Evolutionary conservation across 805 yeast species (phyloP).

Genomic region (Candida sithepensis): DNA sequence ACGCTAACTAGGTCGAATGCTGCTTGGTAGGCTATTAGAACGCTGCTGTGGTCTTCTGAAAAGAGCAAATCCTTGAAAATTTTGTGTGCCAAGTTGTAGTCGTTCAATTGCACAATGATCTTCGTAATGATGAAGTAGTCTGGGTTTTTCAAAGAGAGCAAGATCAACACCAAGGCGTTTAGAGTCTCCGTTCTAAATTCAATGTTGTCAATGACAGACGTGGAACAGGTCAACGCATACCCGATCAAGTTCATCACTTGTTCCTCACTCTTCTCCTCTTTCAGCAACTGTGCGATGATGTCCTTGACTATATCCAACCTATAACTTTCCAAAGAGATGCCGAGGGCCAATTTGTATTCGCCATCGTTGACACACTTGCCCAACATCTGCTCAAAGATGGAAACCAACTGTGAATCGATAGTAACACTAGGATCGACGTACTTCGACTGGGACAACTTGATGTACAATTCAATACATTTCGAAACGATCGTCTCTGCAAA

Average conservation of each 20-base stretch:
- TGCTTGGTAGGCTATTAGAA: conserved; percentile 77
- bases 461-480: conserved; percentile 84
- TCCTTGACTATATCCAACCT: conserved; percentile 75
- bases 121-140: conserved; percentile 85
- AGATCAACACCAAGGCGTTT: conserved; percentile 55
- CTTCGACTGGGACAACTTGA: conserved; percentile 52
- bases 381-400: conserved; percentile 84
- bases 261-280: conserved; percentile 43
- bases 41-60: conserved; percentile 30
- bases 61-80: conserved; percentile 60
- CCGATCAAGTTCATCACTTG: conserved; percentile 52
- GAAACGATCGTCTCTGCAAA: conserved; percentile 92
- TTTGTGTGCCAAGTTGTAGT: conserved; percentile 61
- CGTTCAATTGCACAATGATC: conserved; percentile 85
- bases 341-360: conserved; percentile 79
- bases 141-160: conserved; percentile 55
- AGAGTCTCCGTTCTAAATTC: conserved; percentile 65
- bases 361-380: conserved; percentile 67
- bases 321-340: conserved; percentile 85
- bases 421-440: conserved; percentile 31
- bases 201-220: conserved; percentile 61
- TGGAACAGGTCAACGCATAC: conserved; percentile 73
- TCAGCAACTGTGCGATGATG: conserved; percentile 43
- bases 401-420: conserved; percentile 60
- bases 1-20: conserved; percentile 92